Percentiles rank a stretch among this genome's conserved stretches.
phyloP scores from a whole-genome alignment of 257 asterid species.

The Verbascum thapsus region DNA sequence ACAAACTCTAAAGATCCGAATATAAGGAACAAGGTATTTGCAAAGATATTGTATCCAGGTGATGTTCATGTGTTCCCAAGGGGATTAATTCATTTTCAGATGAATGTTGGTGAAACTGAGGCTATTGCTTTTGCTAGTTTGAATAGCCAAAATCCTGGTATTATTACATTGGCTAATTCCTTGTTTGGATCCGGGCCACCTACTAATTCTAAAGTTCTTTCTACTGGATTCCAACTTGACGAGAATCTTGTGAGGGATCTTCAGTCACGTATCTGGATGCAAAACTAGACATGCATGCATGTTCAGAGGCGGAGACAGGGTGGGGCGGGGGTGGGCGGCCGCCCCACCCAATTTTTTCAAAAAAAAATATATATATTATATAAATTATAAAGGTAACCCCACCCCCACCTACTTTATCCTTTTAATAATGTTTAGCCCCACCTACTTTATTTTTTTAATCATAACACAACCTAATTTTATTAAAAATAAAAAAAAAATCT shows the following conservation, averaged over 20 bases:
- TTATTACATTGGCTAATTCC: constrained; percentile 36
- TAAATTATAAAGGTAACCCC: no score
- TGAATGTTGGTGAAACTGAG: constrained; percentile 28
- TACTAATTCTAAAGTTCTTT: constrained; percentile 22
- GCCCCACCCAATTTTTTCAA: no score
- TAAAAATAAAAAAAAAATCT: no score
- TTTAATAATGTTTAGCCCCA: no score
- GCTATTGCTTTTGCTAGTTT: constrained; percentile 33
- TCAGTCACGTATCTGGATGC: background rate
- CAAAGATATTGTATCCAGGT: constrained; percentile 22
- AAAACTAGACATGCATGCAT: background rate
- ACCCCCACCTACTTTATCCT: no score
- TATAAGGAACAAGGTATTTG: constrained; percentile 34
- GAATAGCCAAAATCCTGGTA: constrained; percentile 42
- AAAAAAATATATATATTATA: no score
- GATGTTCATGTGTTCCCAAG: constrained; percentile 39
- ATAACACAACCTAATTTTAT: no score
- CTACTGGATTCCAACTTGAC: constrained; percentile 23
- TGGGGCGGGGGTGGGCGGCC: no score
- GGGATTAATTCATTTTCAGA: constrained; percentile 38
- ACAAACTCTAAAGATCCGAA: constrained; percentile 8
- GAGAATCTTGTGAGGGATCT: background rate
- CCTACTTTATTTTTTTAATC: no score
- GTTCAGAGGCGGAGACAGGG: no score
- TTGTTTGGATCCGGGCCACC: constrained; percentile 40